phyloP scores from a whole-genome alignment of 2,329 filamentous ascomycete species.

The Aspergillus sp. region DNA sequence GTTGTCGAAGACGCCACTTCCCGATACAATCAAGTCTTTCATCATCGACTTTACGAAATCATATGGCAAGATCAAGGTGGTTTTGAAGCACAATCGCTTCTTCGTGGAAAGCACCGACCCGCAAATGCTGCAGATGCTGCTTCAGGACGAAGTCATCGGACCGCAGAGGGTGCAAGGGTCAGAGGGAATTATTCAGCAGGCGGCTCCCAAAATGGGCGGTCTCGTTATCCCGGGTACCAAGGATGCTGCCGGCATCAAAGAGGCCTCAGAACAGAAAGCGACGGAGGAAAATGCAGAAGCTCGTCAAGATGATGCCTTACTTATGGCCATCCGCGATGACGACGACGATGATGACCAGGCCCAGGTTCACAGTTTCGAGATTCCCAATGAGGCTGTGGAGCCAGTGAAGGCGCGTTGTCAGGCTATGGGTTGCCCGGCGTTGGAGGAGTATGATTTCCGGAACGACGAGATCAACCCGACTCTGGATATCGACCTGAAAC shows the following conservation, averaged over 20 bases:
- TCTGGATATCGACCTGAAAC: constrained; percentile 88
- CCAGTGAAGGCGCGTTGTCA: constrained; percentile 86
- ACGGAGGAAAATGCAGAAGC: constrained; percentile 40
- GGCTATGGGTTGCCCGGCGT: constrained; percentile 78
- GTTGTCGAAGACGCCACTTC: constrained; percentile 84
- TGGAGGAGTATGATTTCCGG: constrained; percentile 96
- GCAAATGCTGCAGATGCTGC: constrained; percentile 77
- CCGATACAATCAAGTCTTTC: constrained; percentile 75
- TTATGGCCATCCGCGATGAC: constrained; percentile 66
- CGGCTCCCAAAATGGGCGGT: constrained; percentile 79
- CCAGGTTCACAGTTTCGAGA: constrained; percentile 90
- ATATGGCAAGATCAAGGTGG: constrained; percentile 93
- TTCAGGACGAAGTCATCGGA: constrained; percentile 80
- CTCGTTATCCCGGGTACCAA: constrained; percentile 93
- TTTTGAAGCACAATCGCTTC: constrained; percentile 90
- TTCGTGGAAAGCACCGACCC: constrained; percentile 91
- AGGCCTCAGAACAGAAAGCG: constrained; percentile 53
- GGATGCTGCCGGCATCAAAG: constrained; percentile 82
- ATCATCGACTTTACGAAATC: constrained; percentile 81
- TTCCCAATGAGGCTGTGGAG: constrained; percentile 77
- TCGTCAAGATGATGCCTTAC: constrained; percentile 62
- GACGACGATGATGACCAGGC: constrained; percentile 83
- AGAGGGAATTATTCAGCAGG: constrained; percentile 72
- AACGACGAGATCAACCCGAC: constrained; percentile 87
- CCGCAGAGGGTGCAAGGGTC: constrained; percentile 70